Conservation (phyloP, 1,139 yeast genomes). For the Hansenula sp. region DNA sequence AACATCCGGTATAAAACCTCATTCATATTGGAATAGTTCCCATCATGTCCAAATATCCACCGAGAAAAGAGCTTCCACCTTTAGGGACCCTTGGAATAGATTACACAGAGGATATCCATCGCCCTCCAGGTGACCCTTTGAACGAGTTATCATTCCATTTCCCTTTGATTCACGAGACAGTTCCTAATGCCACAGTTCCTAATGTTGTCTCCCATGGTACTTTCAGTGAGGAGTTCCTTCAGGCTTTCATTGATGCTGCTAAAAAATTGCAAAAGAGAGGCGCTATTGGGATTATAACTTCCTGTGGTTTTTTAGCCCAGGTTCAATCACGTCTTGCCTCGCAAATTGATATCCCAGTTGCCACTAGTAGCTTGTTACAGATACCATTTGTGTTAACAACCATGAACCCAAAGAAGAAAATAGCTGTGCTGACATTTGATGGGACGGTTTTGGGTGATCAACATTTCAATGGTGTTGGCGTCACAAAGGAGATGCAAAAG, state of each 20-base stretch:
- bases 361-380: slow-evolving; percentile 28
- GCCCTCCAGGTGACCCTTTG: slow-evolving; percentile 29
- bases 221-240: slow-evolving; percentile 7
- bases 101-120: slow-evolving; percentile 27
- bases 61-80: slow-evolving; percentile 19
- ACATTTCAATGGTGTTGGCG: slow-evolving; percentile 29
- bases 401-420: slow-evolving; percentile 19
- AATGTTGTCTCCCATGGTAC: slow-evolving; percentile 19
- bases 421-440: slow-evolving; percentile 31
- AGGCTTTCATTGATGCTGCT: slow-evolving; percentile 11
- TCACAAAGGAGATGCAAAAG: slow-evolving; percentile 16
- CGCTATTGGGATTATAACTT: slow-evolving; percentile 14
- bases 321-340: slow-evolving; percentile 24
- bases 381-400: slow-evolving; percentile 25
- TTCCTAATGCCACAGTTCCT: slow-evolving; percentile 7
- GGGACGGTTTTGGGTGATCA: slow-evolving; percentile 20
- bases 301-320: slow-evolving; percentile 19
- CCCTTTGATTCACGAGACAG: slow-evolving; percentile 13
- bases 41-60: slow-evolving; percentile 20
- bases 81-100: slow-evolving; percentile 25
- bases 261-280: slow-evolving; percentile 12
- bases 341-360: slow-evolving; percentile 27
- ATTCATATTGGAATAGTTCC: too few species aligned
- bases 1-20: too few species aligned
- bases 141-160: slow-evolving; percentile 21